Evolutionary conservation across 148 eudicot genomes (phyloP), one percentile per base, ranked within the genome.

Genomic region (Salicornia ramosissima): DNA sequence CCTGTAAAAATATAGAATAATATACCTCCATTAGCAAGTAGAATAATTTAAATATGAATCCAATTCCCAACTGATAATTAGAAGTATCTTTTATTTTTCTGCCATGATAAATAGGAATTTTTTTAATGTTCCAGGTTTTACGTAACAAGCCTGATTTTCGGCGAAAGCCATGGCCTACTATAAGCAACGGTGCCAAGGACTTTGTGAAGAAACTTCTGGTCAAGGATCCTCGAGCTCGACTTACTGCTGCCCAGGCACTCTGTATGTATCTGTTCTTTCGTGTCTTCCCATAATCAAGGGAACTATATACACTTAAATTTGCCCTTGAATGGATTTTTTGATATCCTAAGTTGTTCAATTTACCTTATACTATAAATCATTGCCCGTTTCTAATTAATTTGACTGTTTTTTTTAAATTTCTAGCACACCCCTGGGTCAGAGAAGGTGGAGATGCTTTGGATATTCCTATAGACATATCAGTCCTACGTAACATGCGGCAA

Each of bases 351-450:
- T 12, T 15, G 40, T 59, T 76, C 14, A n/a, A 39, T 19, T 39
- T 50, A 58, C 22, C 43, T 30, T 55, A 26, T 42, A 10, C 42
- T 14, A 3, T 45, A 16, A 72, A 31, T 10, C 9, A 36, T 36
- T 34, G 15, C 10, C 21, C 34, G 13, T 65, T 63, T 57, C 65
- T 70, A 46, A 76, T 49, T 56, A 63, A 49, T n/a, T 28, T 64
- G n/a, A 8, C 21, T 26, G 43, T 10, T 14, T 11, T 39, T 51
- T 34, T 45, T 14, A 66, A 31, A 63, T 24, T 78, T 73, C 14
- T 91, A 93, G 98, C 96, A 75, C 96, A 93, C 68, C 90, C 88
- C 72, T 93, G 98, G 98, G 98, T 93, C 67, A 79, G 98, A 82
- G 98, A 93, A 84, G 98, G 95, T 42, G 98, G 98, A 72, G 76